Base-by-base conservation (phyloP, 2,329 filamentous ascomycete species). In the Sclerotinia minor region DNA sequence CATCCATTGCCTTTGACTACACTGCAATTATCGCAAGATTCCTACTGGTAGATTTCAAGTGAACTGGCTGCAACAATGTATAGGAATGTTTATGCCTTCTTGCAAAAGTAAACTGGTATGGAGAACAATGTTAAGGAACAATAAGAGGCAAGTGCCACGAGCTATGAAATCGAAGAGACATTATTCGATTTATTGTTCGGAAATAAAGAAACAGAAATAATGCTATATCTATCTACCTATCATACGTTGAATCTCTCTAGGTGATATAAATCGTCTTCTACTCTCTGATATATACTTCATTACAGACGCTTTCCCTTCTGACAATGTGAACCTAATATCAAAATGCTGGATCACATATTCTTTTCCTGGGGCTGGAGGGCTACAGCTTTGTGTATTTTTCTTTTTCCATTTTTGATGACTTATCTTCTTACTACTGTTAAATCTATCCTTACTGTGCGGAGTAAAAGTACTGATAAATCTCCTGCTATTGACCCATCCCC, bases 401-500 rank as follows among this genome's bases (percentile, higher is more conserved):
- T 71, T 26, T 61, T 32, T 19, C 60, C 63, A 11, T 66, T 71
- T n/a, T 2, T 69, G 8, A 4, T 67, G 1, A 68, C 68, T 5
- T 59, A 65, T 24, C 8, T 69, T 1, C 50, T 69, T 41, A 71
- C 67, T 5, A 65, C 67, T 9, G 9, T 69, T n/a, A 41, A 24
- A 32, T 71, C 69, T 8, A 52, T 9, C 19, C 29, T 66, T 19
- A 24, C 61, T 13, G 44, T 71, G 19, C n/a, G 17, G 26, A 45
- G 55, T n/a, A 68, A 59, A 52, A 45, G 65, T 11, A 44, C 66
- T 32, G 45, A 32, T 13, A 71, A 68, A 63, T 44, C 49, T 15
- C 70, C 70, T 5, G 71, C 72, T 2, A 69, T 71, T n/a, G 59
- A 68, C 11, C 72, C 72, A 1, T 73, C 72, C 11, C 41, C 63